A percentile compares a stretch with the other conserved stretches of the same genome.
phyloP scores from a whole-genome alignment of 2,329 filamentous ascomycete species.

The Cytospora schulzeri region DNA sequence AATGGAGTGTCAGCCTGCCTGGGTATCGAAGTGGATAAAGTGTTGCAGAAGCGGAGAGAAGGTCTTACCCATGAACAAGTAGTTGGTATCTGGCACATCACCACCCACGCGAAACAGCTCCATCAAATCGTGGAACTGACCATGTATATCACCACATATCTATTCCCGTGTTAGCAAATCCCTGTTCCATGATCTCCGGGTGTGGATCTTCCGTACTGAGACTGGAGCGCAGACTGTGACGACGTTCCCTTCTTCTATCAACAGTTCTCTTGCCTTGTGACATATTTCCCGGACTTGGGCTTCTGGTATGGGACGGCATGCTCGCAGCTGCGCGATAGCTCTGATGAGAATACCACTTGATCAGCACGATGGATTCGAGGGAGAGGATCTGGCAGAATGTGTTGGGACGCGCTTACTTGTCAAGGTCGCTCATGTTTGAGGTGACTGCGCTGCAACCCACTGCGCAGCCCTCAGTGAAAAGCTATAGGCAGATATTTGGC shows the following conservation, averaged over 20 bases:
- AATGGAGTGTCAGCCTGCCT: neutral
- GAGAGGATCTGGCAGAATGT: neutral
- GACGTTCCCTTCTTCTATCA: slow-evolving; percentile 97
- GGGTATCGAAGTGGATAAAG: slow-evolving; percentile 8
- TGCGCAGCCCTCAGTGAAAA: slow-evolving; percentile 20
- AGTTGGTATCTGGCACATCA: slow-evolving; percentile 93
- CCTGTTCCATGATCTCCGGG: neutral
- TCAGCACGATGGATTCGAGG: slow-evolving; percentile 25
- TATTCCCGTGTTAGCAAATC: slow-evolving; percentile 36
- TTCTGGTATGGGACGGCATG: slow-evolving; percentile 95
- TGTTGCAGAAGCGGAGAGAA: neutral
- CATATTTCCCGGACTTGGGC: slow-evolving; percentile 93
- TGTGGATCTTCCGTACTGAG: slow-evolving; percentile 60
- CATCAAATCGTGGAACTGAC: slow-evolving; percentile 96
- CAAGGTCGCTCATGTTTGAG: slow-evolving; percentile 81
- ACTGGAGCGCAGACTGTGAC: slow-evolving; percentile 94
- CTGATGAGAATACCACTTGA: slow-evolving; percentile 51
- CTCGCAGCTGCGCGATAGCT: slow-evolving; percentile 92
- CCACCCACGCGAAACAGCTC: slow-evolving; percentile 93
- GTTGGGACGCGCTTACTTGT: slow-evolving; percentile 64
- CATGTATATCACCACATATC: slow-evolving; percentile 97
- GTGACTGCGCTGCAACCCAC: slow-evolving; percentile 20
- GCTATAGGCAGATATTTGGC: slow-evolving; percentile 6
- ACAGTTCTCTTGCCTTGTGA: slow-evolving; percentile 91
- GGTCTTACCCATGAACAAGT: slow-evolving; percentile 85